Evolutionary conservation across 306 rosid genomes (phyloP).

Genomic region (Cucumis hystrix): DNA sequence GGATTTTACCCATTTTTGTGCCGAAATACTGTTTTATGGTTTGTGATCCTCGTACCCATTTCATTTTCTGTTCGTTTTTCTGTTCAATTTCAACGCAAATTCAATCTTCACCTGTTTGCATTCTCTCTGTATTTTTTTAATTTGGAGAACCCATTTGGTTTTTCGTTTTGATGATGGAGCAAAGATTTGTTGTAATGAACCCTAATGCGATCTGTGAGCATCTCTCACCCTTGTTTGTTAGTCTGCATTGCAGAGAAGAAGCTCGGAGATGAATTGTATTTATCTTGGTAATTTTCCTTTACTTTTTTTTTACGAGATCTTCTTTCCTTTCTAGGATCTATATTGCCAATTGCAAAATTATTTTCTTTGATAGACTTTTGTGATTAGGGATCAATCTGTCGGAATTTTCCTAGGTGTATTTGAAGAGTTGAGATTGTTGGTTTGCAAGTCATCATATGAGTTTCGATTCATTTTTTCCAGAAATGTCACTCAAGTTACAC

Average conservation of each 20-base stretch:
- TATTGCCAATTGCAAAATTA: neutral
- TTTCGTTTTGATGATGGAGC: neutral
- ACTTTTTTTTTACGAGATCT: neutral
- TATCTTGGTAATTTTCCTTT: neutral
- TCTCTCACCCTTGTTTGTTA: neutral
- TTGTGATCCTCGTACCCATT: neutral
- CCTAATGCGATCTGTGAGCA: neutral
- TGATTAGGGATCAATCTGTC: neutral
- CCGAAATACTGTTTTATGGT: neutral
- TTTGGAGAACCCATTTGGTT: neutral
- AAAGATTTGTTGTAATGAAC: neutral
- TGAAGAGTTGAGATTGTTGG: slow-evolving; percentile 21
- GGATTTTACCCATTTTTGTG: neutral
- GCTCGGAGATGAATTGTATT: slow-evolving; percentile 1
- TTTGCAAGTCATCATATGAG: slow-evolving; percentile 12
- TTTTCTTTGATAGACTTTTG: neutral
- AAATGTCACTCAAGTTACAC: slow-evolving; percentile 32
- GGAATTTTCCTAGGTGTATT: neutral
- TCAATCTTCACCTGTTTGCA: neutral
- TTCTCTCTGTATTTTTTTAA: neutral
- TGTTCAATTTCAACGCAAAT: neutral
- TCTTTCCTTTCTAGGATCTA: neutral
- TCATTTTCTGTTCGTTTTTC: neutral
- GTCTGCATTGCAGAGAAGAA: slow-evolving; percentile 8
- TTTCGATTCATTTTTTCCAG: slow-evolving; percentile 26